A percentile compares a stretch with the other conserved stretches of the same genome.
Conservation (phyloP, 2,329 filamentous ascomycete genomes). For the Sporothrix pallida region DNA sequence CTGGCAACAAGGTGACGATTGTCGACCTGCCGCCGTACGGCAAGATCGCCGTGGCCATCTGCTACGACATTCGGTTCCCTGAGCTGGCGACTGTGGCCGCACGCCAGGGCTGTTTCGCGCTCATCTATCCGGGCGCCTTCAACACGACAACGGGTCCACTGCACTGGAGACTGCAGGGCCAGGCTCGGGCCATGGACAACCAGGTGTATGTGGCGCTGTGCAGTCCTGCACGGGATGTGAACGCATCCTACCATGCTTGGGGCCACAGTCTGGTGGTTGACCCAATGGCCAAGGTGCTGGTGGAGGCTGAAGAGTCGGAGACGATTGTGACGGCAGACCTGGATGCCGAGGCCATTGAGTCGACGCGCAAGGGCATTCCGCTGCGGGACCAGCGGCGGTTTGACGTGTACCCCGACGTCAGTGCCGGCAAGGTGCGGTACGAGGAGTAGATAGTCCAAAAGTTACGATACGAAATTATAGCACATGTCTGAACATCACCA, state of each 20-base stretch:
- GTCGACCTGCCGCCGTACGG: slow-evolving; percentile 89
- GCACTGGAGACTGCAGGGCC: slow-evolving; percentile 85
- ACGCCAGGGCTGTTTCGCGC: slow-evolving; percentile 74
- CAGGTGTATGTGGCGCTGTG: slow-evolving; percentile 92
- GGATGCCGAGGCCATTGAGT: slow-evolving; percentile 69
- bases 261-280: slow-evolving; percentile 90
- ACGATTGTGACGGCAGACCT: slow-evolving; percentile 76
- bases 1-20: slow-evolving; percentile 84
- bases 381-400: slow-evolving; percentile 84
- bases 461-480: background rate
- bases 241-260: slow-evolving; percentile 83
- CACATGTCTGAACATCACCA: background rate
- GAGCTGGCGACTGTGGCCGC: slow-evolving; percentile 90
- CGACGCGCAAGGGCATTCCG: slow-evolving; percentile 82
- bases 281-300: slow-evolving; percentile 82
- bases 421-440: slow-evolving; percentile 58
- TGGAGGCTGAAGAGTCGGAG: slow-evolving; percentile 79
- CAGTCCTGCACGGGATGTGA: slow-evolving; percentile 82
- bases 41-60: slow-evolving; percentile 86
- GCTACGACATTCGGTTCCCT: slow-evolving; percentile 97
- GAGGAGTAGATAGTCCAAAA: slow-evolving; percentile 39
- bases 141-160: slow-evolving; percentile 90
- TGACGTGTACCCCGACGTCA: slow-evolving; percentile 94
- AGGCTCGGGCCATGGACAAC: slow-evolving; percentile 78
- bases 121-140: slow-evolving; percentile 96